Evolutionary conservation across 2,329 filamentous ascomycete species (phyloP).

Genomic region (Ascomycota sp.): DNA sequence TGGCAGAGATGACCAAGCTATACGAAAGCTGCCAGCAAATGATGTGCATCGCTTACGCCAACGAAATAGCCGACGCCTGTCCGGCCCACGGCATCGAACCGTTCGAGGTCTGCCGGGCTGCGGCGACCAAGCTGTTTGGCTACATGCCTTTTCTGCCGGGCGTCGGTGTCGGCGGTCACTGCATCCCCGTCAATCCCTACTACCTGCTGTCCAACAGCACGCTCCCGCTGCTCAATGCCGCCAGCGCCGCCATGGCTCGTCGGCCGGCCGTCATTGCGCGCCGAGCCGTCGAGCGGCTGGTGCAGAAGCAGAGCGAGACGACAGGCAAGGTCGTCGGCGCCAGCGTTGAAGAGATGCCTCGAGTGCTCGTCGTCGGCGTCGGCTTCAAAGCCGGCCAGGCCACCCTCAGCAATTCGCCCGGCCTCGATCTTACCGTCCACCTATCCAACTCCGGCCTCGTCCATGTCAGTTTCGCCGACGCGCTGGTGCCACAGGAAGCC

Average conservation of each 20-base stretch:
- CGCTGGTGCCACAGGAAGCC: conserved; percentile 19
- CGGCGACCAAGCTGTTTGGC: conserved; percentile 30
- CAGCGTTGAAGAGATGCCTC: conserved; percentile 4
- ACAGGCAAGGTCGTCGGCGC: too few species aligned
- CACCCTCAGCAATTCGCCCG: conserved; percentile 25
- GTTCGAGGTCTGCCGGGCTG: conserved; percentile 27
- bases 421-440: conserved; percentile 19
- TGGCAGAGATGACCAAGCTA: conserved; percentile 36
- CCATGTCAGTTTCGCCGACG: conserved; percentile 23
- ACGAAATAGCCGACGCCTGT: conserved; percentile 36
- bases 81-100: conserved; percentile 22
- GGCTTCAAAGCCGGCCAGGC: conserved; percentile 30
- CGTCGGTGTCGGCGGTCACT: conserved; percentile 32
- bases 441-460: conserved; percentile 15
- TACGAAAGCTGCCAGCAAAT: conserved; percentile 38
- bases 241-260: conserved; percentile 21
- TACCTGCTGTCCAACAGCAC: conserved; percentile 27
- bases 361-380: conserved; percentile 23
- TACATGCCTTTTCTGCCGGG: conserved; percentile 26
- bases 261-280: conserved; percentile 20
- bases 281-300: conserved; percentile 13
- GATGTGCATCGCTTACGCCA: conserved; percentile 31
- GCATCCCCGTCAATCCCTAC: conserved; percentile 33
- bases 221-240: conserved; percentile 24
- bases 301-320: too few species aligned